Percentiles rank a stretch among this genome's conserved stretches.
Evolutionary conservation across 2,329 filamentous ascomycete species (phyloP).

Genomic region (Didymella keratinophila): DNA sequence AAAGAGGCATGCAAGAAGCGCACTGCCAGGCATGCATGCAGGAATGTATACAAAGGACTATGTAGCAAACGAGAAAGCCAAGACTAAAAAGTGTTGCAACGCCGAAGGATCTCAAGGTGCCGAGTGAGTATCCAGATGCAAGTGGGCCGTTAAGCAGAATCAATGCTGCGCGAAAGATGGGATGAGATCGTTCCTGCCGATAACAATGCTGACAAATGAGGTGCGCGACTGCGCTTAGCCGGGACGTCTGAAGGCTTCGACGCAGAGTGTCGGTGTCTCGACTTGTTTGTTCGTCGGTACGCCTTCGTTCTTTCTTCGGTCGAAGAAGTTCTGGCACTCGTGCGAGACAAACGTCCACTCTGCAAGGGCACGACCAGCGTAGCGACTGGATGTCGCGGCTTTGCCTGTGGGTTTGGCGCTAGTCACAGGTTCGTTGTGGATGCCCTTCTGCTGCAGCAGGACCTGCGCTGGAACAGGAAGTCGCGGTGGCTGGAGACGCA

Average conservation of each 20-base stretch:
- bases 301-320: constrained; percentile 76
- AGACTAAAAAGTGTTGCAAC: constrained; percentile 8
- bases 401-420: constrained; percentile 49
- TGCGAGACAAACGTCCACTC: constrained; percentile 79
- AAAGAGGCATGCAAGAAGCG: constrained; percentile 34
- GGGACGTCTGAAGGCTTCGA: constrained; percentile 67
- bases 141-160: constrained; percentile 22
- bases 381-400: constrained; percentile 58
- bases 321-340: constrained; percentile 83
- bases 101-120: constrained; percentile 13
- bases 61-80: constrained; percentile 14
- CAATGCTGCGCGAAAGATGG: constrained; percentile 15
- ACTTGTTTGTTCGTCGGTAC: constrained; percentile 71
- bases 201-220: constrained; percentile 12
- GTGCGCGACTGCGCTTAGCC: constrained; percentile 34
- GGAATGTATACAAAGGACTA: constrained; percentile 22
- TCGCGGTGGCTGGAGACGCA: constrained; percentile 71
- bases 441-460: constrained; percentile 59
- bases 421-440: constrained; percentile 37
- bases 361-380: constrained; percentile 76
- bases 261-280: constrained; percentile 71
- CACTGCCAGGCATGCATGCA: constrained; percentile 36
- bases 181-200: constrained; percentile 36
- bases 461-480: constrained; percentile 75
- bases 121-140: constrained; percentile 20